Evolutionary conservation across 2,329 filamentous ascomycete genomes (phyloP), one percentile per base, ranked within the genome.

Genomic region (Colletotrichum coccodes): DNA sequence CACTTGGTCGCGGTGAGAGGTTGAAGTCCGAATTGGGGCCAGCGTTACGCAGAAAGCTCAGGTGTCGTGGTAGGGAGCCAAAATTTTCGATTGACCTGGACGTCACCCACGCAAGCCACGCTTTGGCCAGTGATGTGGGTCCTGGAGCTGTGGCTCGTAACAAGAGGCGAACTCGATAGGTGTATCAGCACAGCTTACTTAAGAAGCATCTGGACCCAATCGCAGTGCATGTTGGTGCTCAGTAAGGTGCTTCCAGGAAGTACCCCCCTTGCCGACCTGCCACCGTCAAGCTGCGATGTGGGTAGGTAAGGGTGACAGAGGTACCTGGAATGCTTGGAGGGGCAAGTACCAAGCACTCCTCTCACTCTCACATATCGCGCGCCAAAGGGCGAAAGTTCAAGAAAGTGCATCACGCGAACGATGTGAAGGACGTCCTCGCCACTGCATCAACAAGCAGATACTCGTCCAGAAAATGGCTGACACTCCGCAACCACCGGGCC

Each of bases 391-490:
- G 2, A 23, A 32, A 38, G 9, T 23, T 30, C 5, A 44, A 26
- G 32, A 18, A 6, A 44, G 23, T 34, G 12, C 34, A 28, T 30
- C 28, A 26, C 52, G 44, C 46, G 53, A 65, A 30, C 60, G 52
- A 64, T 68, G 60, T 44, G 49, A 60, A 69, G 60, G 32, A 59
- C 69, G 60, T 57, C 34, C 69, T 68, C 61, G 40, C 56, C 4
- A 21, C 46, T 60, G 52, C 58, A 46, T 36, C 44, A 34, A 47
- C 26, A 46, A 12, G 28, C 28, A 42, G 50, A 49, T 34, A 34
- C 52, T 60, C 38, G 7, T 26, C 59, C 44, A 59, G 47, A 73
- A 49, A 64, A 79, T 79, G 77, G 73, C 73, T 70, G 73, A 75
- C 21, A 57, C 58, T 21, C 49, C 72, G 9, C 56, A 64, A 28